Conservation (phyloP, 1,284 basidiomycete species). For the Fomitopsis betulina region DNA sequence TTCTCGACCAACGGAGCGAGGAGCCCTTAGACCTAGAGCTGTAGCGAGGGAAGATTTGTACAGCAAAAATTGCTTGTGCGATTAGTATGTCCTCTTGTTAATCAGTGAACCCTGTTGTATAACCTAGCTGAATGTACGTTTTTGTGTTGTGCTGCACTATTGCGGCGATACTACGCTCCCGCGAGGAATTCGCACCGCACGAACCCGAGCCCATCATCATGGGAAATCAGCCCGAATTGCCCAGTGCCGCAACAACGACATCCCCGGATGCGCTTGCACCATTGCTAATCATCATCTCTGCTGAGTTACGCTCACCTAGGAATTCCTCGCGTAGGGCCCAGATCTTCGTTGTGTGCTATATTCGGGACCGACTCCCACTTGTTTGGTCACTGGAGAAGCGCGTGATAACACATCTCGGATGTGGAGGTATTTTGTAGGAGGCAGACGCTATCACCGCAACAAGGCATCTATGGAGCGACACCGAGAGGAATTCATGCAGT, state of each 20-base stretch:
- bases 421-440: too few species aligned
- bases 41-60: background rate
- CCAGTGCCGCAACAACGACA: too few species aligned
- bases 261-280: too few species aligned
- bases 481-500: too few species aligned
- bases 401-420: too few species aligned
- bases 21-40: constrained; percentile 9
- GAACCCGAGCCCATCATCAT: background rate
- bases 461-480: too few species aligned
- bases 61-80: too few species aligned
- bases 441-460: too few species aligned
- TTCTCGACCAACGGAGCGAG: constrained; percentile 26
- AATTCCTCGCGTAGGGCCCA: background rate
- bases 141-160: background rate
- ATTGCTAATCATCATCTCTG: background rate
- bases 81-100: background rate
- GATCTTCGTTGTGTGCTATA: background rate
- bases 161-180: background rate
- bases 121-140: background rate
- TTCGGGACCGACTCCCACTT: background rate
- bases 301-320: background rate
- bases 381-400: too few species aligned
- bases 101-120: background rate
- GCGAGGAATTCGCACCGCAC: background rate
- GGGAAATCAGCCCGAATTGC: background rate